Evolutionary conservation across 805 yeast species (phyloP).

Genomic region (Saccharomycopsis sp.): DNA sequence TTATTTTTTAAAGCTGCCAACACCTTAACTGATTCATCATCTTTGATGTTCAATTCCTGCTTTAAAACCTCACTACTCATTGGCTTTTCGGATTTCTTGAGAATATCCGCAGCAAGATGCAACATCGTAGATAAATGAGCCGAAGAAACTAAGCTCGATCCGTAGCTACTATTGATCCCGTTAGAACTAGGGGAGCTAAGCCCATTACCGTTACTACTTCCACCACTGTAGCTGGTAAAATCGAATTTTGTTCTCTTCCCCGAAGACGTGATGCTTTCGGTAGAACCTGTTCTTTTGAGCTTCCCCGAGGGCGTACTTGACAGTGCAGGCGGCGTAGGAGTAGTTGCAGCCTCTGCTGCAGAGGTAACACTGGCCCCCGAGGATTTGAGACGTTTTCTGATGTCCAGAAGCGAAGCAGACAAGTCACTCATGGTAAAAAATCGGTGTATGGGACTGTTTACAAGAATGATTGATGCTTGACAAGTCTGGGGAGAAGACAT

Average conservation of each 20-base stretch:
- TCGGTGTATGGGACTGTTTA: not conserved
- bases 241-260: constrained; percentile 31
- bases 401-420: constrained; percentile 13
- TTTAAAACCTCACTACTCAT: constrained; percentile 60
- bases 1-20: constrained; percentile 67
- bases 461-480: not conserved
- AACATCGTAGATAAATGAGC: constrained; percentile 80
- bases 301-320: not conserved
- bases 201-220: constrained; percentile 25
- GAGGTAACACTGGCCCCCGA: constrained; percentile 5
- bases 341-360: not conserved
- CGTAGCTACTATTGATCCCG: not conserved
- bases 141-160: not conserved
- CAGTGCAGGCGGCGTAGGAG: not conserved
- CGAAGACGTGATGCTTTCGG: constrained; percentile 26
- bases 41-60: constrained; percentile 48
- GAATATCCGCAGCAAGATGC: constrained; percentile 85
- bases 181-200: too few species aligned
- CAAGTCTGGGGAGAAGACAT: too few species aligned
- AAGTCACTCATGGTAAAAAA: constrained; percentile 15
- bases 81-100: constrained; percentile 65
- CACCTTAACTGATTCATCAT: constrained; percentile 56
- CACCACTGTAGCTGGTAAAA: not conserved
- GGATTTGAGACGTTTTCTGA: constrained; percentile 15
- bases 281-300: not conserved